Evolutionary conservation across 805 yeast genomes (phyloP).

Genomic region (Komagataella pastoris): DNA sequence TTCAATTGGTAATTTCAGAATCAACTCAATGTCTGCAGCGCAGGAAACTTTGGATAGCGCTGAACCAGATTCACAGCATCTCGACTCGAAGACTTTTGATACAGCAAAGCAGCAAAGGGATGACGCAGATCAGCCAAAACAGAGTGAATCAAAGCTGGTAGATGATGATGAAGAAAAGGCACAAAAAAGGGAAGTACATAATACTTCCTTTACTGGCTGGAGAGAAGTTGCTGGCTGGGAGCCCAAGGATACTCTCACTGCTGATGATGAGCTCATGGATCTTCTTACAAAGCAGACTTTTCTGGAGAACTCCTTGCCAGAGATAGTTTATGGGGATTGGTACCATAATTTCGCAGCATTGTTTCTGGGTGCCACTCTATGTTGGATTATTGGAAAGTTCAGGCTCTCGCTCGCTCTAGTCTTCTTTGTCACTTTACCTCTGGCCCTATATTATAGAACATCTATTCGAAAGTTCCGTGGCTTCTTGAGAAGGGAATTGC

Average conservation of each 20-base stretch:
- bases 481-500: slow-evolving; percentile 62
- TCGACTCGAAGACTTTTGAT: background rate
- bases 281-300: slow-evolving; percentile 57
- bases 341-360: slow-evolving; percentile 76
- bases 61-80: background rate
- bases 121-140: background rate
- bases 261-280: slow-evolving; percentile 65
- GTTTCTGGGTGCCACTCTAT: slow-evolving; percentile 51
- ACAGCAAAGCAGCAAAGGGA: background rate
- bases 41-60: background rate
- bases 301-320: slow-evolving; percentile 66
- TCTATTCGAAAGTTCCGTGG: slow-evolving; percentile 73
- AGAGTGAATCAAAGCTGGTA: background rate
- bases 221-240: slow-evolving; percentile 86
- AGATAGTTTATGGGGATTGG: slow-evolving; percentile 86
- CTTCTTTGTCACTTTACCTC: slow-evolving; percentile 51
- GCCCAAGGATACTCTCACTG: slow-evolving; percentile 45
- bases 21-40: background rate
- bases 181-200: slow-evolving; percentile 31
- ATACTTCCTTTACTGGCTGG: slow-evolving; percentile 82
- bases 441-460: slow-evolving; percentile 66
- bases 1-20: background rate
- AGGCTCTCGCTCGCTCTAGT: slow-evolving; percentile 71
- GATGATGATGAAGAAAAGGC: background rate
- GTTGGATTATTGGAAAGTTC: slow-evolving; percentile 72